phyloP scores from a whole-genome alignment of 2,329 filamentous ascomycete genomes.

The Bretziella fagacearum region DNA sequence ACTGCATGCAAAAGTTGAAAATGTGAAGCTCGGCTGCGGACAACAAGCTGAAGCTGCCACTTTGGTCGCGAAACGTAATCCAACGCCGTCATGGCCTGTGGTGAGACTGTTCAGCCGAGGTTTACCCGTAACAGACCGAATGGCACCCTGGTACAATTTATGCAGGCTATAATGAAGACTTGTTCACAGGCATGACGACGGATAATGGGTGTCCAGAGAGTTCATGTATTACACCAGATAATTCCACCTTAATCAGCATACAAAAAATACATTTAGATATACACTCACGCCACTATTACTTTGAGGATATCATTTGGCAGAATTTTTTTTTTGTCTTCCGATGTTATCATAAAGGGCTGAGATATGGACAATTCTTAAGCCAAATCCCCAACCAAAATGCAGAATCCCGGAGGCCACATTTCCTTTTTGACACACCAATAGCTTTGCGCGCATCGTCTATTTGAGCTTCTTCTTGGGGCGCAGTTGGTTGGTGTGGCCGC shows the following conservation, averaged over 20 bases:
- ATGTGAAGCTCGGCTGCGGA: not conserved
- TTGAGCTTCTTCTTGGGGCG: conserved; percentile 99
- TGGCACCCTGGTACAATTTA: not conserved
- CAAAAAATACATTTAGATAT: too few relatives aligned
- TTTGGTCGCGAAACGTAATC: conserved; percentile 10
- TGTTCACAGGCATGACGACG: not conserved
- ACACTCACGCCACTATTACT: not conserved
- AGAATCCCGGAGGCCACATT: conserved; percentile 28
- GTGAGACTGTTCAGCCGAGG: not conserved
- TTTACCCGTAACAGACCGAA: not conserved
- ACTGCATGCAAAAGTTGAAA: not conserved
- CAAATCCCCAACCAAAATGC: conserved; percentile 15
- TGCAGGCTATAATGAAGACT: not conserved
- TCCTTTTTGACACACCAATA: conserved; percentile 19
- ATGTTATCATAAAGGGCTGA: conserved; percentile 18
- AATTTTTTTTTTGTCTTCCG: conserved; percentile 18
- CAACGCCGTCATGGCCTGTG: not conserved
- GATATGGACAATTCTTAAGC: conserved; percentile 13
- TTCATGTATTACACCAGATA: not conserved
- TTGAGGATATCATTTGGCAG: conserved; percentile 9
- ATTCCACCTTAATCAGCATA: too few relatives aligned
- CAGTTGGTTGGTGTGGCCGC: conserved; percentile 99
- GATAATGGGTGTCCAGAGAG: not conserved
- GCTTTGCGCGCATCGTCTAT: conserved; percentile 26
- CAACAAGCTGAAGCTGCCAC: not conserved